Evolutionary conservation across 2,329 filamentous ascomycete genomes (phyloP).

Genomic region (Trichoderma semiorbis): DNA sequence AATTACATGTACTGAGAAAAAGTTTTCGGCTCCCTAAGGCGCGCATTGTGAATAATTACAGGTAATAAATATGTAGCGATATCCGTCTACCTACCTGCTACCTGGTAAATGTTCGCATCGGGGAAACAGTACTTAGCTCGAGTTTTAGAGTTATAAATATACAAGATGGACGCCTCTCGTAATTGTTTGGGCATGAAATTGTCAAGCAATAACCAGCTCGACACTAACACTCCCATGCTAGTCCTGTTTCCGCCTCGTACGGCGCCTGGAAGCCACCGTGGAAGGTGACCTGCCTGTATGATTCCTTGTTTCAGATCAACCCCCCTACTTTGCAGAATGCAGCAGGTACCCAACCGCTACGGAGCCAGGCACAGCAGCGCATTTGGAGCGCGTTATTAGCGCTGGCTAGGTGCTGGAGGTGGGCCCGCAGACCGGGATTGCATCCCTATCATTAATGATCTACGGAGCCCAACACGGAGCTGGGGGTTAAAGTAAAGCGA

Average conservation of each 20-base stretch:
- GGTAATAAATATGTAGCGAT: background rate
- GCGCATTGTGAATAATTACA: background rate
- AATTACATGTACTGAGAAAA: background rate
- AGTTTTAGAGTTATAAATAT: background rate
- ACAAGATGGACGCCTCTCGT: background rate
- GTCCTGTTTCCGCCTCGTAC: background rate
- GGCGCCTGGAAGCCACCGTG: background rate
- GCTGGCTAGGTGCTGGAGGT: conserved; percentile 3
- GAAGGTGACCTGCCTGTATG: background rate
- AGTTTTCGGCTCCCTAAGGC: background rate
- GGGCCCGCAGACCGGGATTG: conserved; percentile 4
- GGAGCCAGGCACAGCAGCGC: background rate
- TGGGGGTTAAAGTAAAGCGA: background rate
- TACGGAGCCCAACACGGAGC: background rate
- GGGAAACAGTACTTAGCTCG: background rate
- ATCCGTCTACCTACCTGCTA: background rate
- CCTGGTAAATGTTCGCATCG: background rate
- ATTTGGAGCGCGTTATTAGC: conserved; percentile 13
- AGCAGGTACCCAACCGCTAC: conserved; percentile 12
- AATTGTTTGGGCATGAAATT: background rate
- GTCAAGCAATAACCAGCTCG: background rate
- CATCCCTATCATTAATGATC: conserved; percentile 17
- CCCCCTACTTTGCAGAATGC: conserved; percentile 12
- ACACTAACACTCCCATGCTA: background rate
- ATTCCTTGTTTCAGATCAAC: conserved; percentile 6